Evolutionary conservation across 2,329 filamentous ascomycete species (phyloP).

Genomic region (Teratosphaeria viscida): DNA sequence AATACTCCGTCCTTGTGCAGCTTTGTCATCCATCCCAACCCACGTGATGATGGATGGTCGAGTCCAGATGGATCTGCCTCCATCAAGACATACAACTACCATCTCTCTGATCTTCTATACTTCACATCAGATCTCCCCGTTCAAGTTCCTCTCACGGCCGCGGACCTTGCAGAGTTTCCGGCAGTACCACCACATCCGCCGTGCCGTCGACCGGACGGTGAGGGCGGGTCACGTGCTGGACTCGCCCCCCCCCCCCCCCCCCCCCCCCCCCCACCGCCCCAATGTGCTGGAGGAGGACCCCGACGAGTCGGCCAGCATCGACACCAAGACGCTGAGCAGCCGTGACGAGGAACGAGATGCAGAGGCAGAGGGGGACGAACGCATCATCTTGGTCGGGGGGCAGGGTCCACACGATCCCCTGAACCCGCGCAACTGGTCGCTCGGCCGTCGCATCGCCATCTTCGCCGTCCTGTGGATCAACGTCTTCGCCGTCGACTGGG

Average conservation of each 20-base stretch:
- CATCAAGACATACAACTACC: neutral
- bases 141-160: neutral
- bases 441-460: neutral
- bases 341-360: neutral
- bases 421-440: neutral
- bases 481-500: constrained; percentile 15
- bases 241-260: neutral
- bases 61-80: neutral
- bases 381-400: neutral
- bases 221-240: neutral
- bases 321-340: neutral
- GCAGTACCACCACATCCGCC: neutral
- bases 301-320: neutral
- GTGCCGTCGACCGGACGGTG: neutral
- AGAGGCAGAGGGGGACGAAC: neutral
- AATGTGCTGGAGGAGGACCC: neutral
- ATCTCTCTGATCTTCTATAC: neutral
- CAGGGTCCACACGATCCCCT: neutral
- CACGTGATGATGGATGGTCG: too few species aligned
- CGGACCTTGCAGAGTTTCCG: neutral
- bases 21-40: too few species aligned
- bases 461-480: constrained; percentile 14
- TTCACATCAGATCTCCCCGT: neutral
- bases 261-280: neutral
- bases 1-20: too few species aligned